These are phyloP conservation scores for Venturia asperata DNA, from an alignment of 2,329 filamentous ascomycete species.

Conservation along the genomic window DNA sequence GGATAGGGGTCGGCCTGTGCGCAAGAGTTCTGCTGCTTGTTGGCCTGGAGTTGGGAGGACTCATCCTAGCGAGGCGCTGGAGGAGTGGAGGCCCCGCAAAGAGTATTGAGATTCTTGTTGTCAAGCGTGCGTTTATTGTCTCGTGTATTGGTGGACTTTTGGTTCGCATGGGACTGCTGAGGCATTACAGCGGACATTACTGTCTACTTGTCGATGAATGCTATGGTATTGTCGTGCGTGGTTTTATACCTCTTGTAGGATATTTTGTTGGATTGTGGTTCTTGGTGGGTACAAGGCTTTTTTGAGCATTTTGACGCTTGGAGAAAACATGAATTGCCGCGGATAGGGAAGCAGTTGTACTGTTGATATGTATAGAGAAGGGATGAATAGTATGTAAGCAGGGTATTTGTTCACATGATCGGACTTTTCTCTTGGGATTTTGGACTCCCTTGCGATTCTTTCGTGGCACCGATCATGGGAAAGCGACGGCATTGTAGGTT, in stretches of 20 bases:
- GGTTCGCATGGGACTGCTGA: neutral
- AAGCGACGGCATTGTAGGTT: too few species aligned
- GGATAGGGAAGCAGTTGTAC: neutral
- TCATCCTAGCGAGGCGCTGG: slow-evolving; percentile 6
- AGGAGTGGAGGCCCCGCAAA: slow-evolving; percentile 12
- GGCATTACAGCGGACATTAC: neutral
- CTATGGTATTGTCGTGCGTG: neutral
- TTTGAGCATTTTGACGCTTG: neutral
- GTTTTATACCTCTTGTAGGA: slow-evolving; percentile 9
- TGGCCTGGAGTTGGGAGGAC: slow-evolving; percentile 16
- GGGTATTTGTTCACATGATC: neutral
- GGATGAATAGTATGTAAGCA: neutral
- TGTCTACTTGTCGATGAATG: neutral
- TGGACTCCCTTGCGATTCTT: too few species aligned
- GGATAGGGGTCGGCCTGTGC: slow-evolving; percentile 15
- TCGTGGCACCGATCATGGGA: too few species aligned
- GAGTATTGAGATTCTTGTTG: slow-evolving; percentile 1
- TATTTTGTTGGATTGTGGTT: slow-evolving; percentile 8
- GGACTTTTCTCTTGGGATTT: neutral
- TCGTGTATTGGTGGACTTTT: neutral
- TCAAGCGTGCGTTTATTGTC: neutral
- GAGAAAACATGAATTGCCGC: neutral
- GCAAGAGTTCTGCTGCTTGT: slow-evolving; percentile 14
- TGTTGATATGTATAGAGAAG: neutral
- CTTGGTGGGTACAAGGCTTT: neutral